Percentiles rank a stretch among this genome's conserved stretches.
These are phyloP conservation scores for Pholiota molesta DNA, from an alignment of 768 basidiomycete genomes.

Conservation along the genomic window DNA sequence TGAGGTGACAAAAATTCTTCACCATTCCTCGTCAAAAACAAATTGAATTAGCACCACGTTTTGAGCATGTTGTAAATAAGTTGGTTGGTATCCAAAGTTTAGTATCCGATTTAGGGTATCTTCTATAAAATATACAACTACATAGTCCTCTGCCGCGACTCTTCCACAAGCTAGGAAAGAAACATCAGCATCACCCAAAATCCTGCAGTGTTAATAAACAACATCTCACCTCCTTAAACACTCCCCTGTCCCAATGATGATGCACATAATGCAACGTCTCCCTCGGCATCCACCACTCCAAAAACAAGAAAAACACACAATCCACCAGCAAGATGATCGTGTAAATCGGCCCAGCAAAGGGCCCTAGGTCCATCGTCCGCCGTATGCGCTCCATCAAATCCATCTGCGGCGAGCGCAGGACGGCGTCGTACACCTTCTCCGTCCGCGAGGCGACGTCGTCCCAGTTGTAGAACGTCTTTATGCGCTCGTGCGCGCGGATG, in stretches of 20 bases:
- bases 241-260: slow-evolving; percentile 57
- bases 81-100: background rate
- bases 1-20: no score
- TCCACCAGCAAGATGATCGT: slow-evolving; percentile 88
- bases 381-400: slow-evolving; percentile 80
- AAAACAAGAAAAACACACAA: slow-evolving; percentile 81
- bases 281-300: slow-evolving; percentile 86
- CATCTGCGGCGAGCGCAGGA: slow-evolving; percentile 59
- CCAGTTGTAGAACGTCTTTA: slow-evolving; percentile 91
- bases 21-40: no score
- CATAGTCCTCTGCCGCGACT: background rate
- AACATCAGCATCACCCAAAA: background rate
- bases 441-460: slow-evolving; percentile 75
- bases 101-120: background rate
- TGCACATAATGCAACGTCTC: slow-evolving; percentile 77
- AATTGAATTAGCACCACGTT: background rate
- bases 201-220: background rate
- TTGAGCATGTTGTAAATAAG: no score
- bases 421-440: slow-evolving; percentile 78
- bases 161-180: background rate
- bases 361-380: slow-evolving; percentile 83
- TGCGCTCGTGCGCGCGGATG: slow-evolving; percentile 69
- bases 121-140: background rate
- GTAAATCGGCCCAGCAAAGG: slow-evolving; percentile 85
- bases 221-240: slow-evolving; percentile 37